Percentiles rank a stretch among this genome's conserved stretches.
Conservation (phyloP, 148 eudicot genomes). For the Agrostemma githago region DNA sequence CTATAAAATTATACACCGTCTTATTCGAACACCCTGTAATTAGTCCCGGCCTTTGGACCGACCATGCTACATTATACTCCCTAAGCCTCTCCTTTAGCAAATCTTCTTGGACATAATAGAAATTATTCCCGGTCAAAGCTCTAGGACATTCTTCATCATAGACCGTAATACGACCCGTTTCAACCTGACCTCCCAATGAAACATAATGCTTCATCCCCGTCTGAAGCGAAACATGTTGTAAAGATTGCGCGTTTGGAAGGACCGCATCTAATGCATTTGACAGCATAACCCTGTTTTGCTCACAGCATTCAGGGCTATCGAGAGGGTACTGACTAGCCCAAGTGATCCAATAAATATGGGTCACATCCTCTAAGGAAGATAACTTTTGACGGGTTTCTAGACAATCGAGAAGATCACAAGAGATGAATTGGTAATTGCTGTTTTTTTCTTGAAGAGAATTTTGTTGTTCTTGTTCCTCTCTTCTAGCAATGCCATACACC, state of each 20-base stretch:
- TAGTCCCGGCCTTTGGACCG: conserved; percentile 77
- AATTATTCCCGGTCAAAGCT: conserved; percentile 39
- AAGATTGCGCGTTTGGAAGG: conserved; percentile 38
- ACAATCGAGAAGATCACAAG: conserved; percentile 65
- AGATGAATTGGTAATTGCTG: conserved; percentile 49
- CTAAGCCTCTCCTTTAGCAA: conserved; percentile 54
- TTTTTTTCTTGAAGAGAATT: conserved; percentile 18
- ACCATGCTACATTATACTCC: conserved; percentile 45
- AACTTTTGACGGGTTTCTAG: conserved; percentile 46
- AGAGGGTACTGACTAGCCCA: conserved; percentile 74
- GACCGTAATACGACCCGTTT: not conserved
- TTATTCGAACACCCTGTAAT: conserved; percentile 60
- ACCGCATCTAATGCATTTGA: conserved; percentile 56
- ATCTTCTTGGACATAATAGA: conserved; percentile 76
- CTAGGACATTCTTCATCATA: conserved; percentile 68
- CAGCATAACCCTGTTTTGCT: conserved; percentile 79
- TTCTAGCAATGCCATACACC: conserved; percentile 77
- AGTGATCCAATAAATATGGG: conserved; percentile 83
- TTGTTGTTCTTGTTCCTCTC: conserved; percentile 30
- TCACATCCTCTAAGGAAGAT: conserved; percentile 49
- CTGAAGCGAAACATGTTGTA: conserved; percentile 70
- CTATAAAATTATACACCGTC: conserved; percentile 68
- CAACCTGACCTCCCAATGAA: conserved; percentile 29
- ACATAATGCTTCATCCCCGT: conserved; percentile 83
- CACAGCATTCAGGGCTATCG: conserved; percentile 58